These are phyloP conservation scores for Neurospora intermedia DNA, from an alignment of 495 filamentous ascomycete genomes.

Conservation along the genomic window DNA sequence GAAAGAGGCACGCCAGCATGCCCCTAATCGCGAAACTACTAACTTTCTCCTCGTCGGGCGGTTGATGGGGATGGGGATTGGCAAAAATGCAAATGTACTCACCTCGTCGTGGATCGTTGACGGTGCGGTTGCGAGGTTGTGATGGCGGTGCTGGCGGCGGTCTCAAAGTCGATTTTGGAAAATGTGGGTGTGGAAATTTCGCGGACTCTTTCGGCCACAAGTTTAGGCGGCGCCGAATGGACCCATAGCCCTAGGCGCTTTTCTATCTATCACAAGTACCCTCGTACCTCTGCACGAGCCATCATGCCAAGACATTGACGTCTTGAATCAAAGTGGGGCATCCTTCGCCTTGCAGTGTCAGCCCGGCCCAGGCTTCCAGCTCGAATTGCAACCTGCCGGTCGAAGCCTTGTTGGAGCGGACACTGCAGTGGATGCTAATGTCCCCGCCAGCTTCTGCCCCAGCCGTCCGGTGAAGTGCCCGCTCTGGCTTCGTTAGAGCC, in stretches of 20 bases:
- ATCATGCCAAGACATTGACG: background rate
- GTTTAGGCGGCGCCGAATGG: slow-evolving; percentile 14
- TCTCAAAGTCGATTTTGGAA: slow-evolving; percentile 16
- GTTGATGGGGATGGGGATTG: background rate
- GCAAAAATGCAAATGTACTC: background rate
- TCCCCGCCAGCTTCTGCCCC: background rate
- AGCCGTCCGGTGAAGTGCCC: background rate
- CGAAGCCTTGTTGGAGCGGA: background rate
- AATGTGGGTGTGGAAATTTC: slow-evolving; percentile 18
- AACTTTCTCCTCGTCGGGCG: background rate
- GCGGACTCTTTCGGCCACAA: slow-evolving; percentile 18
- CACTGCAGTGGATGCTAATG: background rate
- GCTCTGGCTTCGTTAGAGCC: background rate
- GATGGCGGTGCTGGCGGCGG: slow-evolving; percentile 5
- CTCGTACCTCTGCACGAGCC: background rate
- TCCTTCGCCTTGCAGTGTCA: background rate
- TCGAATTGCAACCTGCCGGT: background rate
- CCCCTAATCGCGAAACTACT: background rate
- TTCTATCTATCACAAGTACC: background rate
- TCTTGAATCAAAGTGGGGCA: background rate
- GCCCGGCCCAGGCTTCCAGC: background rate
- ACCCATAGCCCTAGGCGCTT: background rate
- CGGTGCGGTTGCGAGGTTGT: slow-evolving; percentile 11
- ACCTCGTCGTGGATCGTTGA: slow-evolving; percentile 17
- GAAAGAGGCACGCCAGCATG: background rate